Evolutionary conservation across 805 yeast species (phyloP), one percentile per base, ranked within the genome.

Genomic region (Lipomyces chichibuensis): DNA sequence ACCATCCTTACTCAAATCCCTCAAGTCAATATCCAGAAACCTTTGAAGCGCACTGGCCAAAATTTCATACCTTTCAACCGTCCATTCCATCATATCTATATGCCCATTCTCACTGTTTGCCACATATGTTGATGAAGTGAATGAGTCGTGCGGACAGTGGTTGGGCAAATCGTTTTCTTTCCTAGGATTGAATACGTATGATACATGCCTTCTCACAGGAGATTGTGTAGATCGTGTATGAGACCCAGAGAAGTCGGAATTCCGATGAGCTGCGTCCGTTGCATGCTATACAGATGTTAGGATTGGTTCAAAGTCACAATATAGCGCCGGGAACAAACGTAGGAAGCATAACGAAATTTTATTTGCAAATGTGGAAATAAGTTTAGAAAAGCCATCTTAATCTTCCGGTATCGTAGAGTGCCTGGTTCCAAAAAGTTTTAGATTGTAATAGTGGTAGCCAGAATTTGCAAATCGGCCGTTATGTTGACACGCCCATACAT

Each of bases 41-140:
- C 3, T 20, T 2, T 25, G 35, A 14, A 59, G 56, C n/a, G 56
- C 56, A n/a, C n/a, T 20, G 17, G 14, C 5, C 37, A 59, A 54
- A 7, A n/a, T 9, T 29, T 59, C 56, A 14, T 29, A 59, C n/a
- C 62, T 33, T 11, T 27, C 57, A 14, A 29, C 13, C 6, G 62
- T 59, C 62, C 62, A 59, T 33, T 39, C 37, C 54, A 51, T 59
- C 43, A 33, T 33, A 27, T 43, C 62, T 6, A 46, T 29, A 4
- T 29, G 11, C 32, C 33, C 32, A 25, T 20, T 20, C 23, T 11
- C 27, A 7, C 57, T 17, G 53, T 23, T 32, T 11, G 29, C 43
- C 43, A 2, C 5, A 11, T 13, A 13, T 14, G 17, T 9, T n/a
- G 20, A 7, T 3, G 20, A 43, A 17, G 7, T 7, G 49, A 17